Percentiles rank a stretch among this genome's conserved stretches.
Evolutionary conservation across 345 rosid genomes (phyloP).

Genomic region (Boechera stricta): DNA sequence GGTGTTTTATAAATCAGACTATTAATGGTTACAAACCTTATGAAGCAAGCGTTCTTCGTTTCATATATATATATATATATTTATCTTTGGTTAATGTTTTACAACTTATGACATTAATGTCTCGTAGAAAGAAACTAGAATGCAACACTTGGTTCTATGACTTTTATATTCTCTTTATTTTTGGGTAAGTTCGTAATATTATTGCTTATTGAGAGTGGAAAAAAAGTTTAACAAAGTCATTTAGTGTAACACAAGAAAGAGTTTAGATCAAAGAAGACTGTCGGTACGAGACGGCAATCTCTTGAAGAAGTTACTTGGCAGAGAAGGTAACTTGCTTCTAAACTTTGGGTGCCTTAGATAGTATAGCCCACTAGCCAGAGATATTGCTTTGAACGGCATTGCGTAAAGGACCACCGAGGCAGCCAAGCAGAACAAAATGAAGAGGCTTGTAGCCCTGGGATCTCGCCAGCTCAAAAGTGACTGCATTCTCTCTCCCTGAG

Average conservation of each 20-base stretch:
- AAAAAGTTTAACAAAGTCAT: neutral
- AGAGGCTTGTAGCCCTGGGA: conserved; percentile 79
- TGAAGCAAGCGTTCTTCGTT: too few relatives aligned
- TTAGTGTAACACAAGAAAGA: conserved; percentile 23
- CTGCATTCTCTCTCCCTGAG: conserved; percentile 85
- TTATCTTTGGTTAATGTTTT: too few relatives aligned
- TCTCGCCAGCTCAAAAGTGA: conserved; percentile 80
- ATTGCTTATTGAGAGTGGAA: neutral
- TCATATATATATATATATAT: too few relatives aligned
- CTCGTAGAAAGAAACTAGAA: too few relatives aligned
- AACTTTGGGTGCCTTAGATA: conserved; percentile 81
- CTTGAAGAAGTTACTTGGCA: conserved; percentile 86
- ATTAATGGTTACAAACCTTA: too few relatives aligned
- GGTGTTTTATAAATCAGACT: too few relatives aligned
- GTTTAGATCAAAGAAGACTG: conserved; percentile 53
- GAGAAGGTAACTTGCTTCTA: conserved; percentile 79
- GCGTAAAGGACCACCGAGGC: conserved; percentile 75
- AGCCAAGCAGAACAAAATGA: conserved; percentile 67
- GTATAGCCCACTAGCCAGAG: conserved; percentile 62
- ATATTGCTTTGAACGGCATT: conserved; percentile 66
- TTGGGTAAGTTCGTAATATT: neutral
- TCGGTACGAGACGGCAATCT: conserved; percentile 74
- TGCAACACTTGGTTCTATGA: neutral
- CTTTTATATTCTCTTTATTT: neutral
- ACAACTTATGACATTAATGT: too few relatives aligned